Evolutionary conservation across 495 filamentous ascomycete species (phyloP).

Genomic region (Hypoxylon intermedium): DNA sequence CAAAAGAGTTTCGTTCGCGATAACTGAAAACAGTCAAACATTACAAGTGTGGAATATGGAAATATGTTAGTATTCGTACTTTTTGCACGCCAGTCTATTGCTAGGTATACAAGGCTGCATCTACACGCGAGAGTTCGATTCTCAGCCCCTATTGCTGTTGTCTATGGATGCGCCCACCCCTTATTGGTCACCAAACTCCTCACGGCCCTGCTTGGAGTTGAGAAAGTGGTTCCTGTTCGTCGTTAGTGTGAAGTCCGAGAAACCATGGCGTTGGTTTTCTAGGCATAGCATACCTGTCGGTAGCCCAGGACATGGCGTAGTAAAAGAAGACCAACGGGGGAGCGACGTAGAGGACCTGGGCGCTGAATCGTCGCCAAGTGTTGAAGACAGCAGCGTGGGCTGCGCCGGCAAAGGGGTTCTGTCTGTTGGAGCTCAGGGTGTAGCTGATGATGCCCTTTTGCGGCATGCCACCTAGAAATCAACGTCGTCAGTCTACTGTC

Average conservation of each 20-base stretch:
- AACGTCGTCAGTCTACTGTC: slow-evolving; percentile 36
- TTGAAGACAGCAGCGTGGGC: slow-evolving; percentile 67
- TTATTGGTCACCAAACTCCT: slow-evolving; percentile 60
- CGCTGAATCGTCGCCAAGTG: slow-evolving; percentile 63
- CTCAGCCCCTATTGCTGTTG: slow-evolving; percentile 2
- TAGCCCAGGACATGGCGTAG: slow-evolving; percentile 83
- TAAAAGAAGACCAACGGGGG: slow-evolving; percentile 80
- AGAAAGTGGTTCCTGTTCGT: slow-evolving; percentile 82
- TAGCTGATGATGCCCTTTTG: slow-evolving; percentile 66
- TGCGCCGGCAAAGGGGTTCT: slow-evolving; percentile 64
- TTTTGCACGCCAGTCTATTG: slow-evolving; percentile 36
- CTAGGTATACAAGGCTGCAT: slow-evolving; percentile 42
- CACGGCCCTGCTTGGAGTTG: slow-evolving; percentile 87
- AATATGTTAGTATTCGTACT: slow-evolving; percentile 22
- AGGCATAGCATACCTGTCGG: slow-evolving; percentile 68
- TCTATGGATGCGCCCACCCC: slow-evolving; percentile 20
- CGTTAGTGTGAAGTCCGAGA: slow-evolving; percentile 11
- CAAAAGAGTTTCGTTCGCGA: too few relatives aligned
- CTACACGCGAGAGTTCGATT: slow-evolving; percentile 29
- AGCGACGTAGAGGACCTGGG: slow-evolving; percentile 81
- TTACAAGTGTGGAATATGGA: neutral
- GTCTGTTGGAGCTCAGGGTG: slow-evolving; percentile 59
- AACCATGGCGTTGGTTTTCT: neutral
- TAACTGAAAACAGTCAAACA: neutral
- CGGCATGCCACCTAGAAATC: slow-evolving; percentile 51